These are phyloP conservation scores for Globisporangium cystogenes DNA, from an alignment of 352 stramenopile genomes.

Conservation along the genomic window DNA sequence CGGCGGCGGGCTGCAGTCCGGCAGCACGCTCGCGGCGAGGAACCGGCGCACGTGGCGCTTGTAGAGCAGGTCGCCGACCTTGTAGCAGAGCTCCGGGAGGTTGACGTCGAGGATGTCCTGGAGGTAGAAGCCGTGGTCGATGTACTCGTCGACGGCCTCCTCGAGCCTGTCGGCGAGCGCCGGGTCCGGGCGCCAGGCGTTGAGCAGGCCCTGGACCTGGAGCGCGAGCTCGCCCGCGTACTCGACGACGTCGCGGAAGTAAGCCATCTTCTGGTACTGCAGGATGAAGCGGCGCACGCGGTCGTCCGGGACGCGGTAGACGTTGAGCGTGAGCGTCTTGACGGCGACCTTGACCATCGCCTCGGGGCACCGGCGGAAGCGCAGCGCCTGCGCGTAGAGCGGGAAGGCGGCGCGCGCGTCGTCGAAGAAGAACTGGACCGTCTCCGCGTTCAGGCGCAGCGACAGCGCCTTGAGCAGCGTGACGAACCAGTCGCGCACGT, in stretches of 20 bases:
- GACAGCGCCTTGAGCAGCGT: constrained; percentile 87
- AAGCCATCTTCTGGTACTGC: constrained; percentile 64
- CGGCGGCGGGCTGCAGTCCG: constrained; percentile 62
- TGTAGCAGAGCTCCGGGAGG: constrained; percentile 77
- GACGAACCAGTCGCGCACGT: constrained; percentile 87
- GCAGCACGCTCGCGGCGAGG: constrained; percentile 65
- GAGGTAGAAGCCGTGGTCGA: constrained; percentile 83
- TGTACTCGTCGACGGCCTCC: constrained; percentile 73
- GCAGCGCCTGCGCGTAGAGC: constrained; percentile 65
- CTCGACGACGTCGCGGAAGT: constrained; percentile 80
- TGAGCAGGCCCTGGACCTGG: constrained; percentile 69
- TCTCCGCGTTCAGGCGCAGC: constrained; percentile 81
- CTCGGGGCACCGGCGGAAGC: constrained; percentile 66
- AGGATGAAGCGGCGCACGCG: constrained; percentile 74
- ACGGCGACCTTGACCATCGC: constrained; percentile 84
- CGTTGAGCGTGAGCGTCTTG: constrained; percentile 85
- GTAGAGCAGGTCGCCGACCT: constrained; percentile 70
- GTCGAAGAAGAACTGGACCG: constrained; percentile 87
- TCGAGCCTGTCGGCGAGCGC: constrained; percentile 68
- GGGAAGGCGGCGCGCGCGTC: constrained; percentile 56
- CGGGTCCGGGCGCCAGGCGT: constrained; percentile 34
- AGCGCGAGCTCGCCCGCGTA: constrained; percentile 69
- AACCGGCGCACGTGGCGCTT: constrained; percentile 61
- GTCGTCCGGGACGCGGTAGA: constrained; percentile 72
- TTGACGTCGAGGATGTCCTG: constrained; percentile 84